Evolutionary conservation across 2,329 filamentous ascomycete genomes (phyloP), one percentile per base, ranked within the genome.

Genomic region (Aschersonia sp.): DNA sequence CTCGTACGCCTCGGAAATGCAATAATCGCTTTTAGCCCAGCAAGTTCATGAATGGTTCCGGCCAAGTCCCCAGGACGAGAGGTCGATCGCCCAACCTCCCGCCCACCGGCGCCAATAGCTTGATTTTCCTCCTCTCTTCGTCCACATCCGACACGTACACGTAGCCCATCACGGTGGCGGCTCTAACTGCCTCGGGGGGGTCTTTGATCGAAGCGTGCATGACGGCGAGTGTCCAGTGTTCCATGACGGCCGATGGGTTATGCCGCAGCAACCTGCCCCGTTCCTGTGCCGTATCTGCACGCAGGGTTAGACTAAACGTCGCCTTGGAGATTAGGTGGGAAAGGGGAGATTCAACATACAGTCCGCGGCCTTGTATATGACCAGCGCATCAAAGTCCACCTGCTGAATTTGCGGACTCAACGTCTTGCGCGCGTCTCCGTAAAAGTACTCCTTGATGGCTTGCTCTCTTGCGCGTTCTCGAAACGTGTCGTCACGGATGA

Each of bases 121-220:
- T 84, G 32, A 96, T 72, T 61, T 85, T 85, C 54, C 80, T 80
- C 63, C 85, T 85, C 56, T 84, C 82, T 59, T 87, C 85, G 59
- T 98, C 89, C 4, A 97, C 87, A 52, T 95, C 87, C 1, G 87
- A 84, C 12, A 97, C 85, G 59, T 95, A 96, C 31, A 96, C 76
- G 59, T 94, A 98, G 0, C 92, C 92, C 75, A 94, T 84, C 31
- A 97, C 82, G 48, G 83, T 84, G 5, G 89, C 81, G 55, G 89
- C 84, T 9, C 87, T 77, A 43, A 97, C 81, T 1, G 78, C 75
- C 45, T 86, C 80, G 5, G 84, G 75, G 1, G 76, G 68, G 51
- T 92, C 88, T 44, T 77, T 80, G 0, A 77, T 65, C 2, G 78
- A 74, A 44, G 85, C 88, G 59, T 89, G 81, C 64, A 94, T 88